Evolutionary conservation across 495 filamentous ascomycete genomes (phyloP), one percentile per base, ranked within the genome.

Genomic region (Penicillium crystallinum): DNA sequence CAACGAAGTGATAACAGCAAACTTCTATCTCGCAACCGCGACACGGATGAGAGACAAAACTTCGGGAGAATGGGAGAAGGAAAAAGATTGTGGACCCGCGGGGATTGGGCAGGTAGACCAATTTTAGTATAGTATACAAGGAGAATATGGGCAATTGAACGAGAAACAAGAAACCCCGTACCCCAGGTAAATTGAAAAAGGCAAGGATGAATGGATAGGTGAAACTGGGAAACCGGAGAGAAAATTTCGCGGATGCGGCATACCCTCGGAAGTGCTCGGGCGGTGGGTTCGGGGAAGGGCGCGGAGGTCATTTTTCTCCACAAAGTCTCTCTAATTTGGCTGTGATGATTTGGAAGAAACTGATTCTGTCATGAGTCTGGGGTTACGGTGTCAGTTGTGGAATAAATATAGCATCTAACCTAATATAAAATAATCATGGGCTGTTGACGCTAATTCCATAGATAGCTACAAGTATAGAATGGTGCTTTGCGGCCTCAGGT

Each of bases 261-360:
- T 64, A 66, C 62, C 66, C 65, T 74, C 72, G 72, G 72, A 70
- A 70, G 63, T 62, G 68, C 64, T 75, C 72, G 72, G 72, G 69
- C 63, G 68, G 61, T 65, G 55, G 59, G 58, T 62, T 58, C 62
- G 59, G 59, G 59, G 62, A 65, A 65, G 56, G 5, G 15, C 49
- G 62, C 54, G 62, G 62, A 59, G 31, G 25, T 25, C 25, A 31
- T 46, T 33, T 47, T 56, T 61, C 59, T 55, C 54, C 53, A 59
- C 61, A 61, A 42, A 50, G 38, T 41, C 29, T 31, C 42, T 40
- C 19, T 37, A 25, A 36, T 51, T 35, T 42, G 19, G 3, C 38
- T n/a, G 11, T 17, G 1, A n/a, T 8, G 2, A 3, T 4, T 27
- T 25, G 12, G 21, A 39, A 31, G 12, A 37, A 44, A 11, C 14